Base-by-base conservation (phyloP, 176 grass and related monocot genomes). In the Oryza brachyantha region DNA sequence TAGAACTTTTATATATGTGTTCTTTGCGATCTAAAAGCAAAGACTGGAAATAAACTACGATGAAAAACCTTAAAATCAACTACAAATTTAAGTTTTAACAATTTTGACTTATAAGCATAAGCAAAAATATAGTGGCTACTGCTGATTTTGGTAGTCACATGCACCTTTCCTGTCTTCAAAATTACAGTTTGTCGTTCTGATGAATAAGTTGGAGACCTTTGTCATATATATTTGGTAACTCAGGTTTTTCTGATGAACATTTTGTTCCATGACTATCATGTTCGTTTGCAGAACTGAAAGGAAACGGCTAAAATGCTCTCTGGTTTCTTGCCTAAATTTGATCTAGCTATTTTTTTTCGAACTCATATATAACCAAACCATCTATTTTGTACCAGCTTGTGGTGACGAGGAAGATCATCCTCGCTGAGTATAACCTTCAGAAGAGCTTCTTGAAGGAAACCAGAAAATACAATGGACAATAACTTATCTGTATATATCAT, bases 321-420 rank as follows among this genome's bases (percentile, higher is more conserved):
- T n/a, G 1, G 11, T 31, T 74, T 22, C 32, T 86, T 41, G 14
- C 37, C 39, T 21, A 57, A 29, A 66, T 67, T 32, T 2, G 64
- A 61, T 45, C 11, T 79, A 21, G 29, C 39, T 62, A 7, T 66
- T 62, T 76, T 11, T 61, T 42, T 29, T n/a, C n/a, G 54, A 80
- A 77, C 38, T 69, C 24, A n/a, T 39, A 28, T 37, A 29, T 61
- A 68, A 61, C 40, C 7, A 24, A 78, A 64, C 73, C 35, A n/a
- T 79, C 37, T 50, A 19, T 50, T 40, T 7, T 63, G 58, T 63
- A 39, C 40, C 86, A 94, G 94, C 89, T 40, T 93, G 79, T 73
- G 83, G 57, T 2, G 70, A 92, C 27, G 91, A 91, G 34, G 85
- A 93, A 10, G 61, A 87, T 42, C 66, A 84, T 26, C 75, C 58